These are phyloP conservation scores for Colletotrichum sp. DNA, from an alignment of 2,329 filamentous ascomycete species.

Conservation along the genomic window DNA sequence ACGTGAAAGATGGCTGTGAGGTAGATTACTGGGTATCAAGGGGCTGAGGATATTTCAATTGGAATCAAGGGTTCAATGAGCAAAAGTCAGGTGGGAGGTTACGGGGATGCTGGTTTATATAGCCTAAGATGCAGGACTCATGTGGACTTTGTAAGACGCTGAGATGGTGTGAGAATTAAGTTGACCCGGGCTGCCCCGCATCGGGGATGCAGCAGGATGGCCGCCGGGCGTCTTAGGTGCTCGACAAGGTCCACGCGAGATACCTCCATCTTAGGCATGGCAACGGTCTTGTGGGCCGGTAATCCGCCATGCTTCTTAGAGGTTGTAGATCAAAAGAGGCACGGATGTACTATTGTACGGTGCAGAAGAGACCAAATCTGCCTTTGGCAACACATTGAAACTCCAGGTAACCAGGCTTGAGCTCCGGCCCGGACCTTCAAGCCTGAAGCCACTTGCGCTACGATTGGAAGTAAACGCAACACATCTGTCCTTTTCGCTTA, in stretches of 20 bases:
- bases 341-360: not conserved
- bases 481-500: not conserved
- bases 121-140: not conserved
- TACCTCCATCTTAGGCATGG: not conserved
- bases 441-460: not conserved
- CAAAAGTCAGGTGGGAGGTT: not conserved
- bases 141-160: not conserved
- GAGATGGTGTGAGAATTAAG: not conserved
- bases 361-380: not conserved
- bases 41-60: not conserved
- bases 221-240: not conserved
- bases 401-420: not conserved
- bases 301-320: not conserved
- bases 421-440: not conserved
- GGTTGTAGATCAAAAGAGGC: not conserved
- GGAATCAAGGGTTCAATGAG: not conserved
- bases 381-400: not conserved
- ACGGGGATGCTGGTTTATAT: not conserved
- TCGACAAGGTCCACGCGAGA: not conserved
- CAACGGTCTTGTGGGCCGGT: not conserved
- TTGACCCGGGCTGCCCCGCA: constrained; percentile 5
- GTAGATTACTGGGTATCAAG: not conserved
- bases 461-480: not conserved
- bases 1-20: not conserved
- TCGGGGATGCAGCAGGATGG: not conserved